Evolutionary conservation across 768 basidiomycete genomes (phyloP), one percentile per base, ranked within the genome.

Genomic region (Termitomyces sp.): DNA sequence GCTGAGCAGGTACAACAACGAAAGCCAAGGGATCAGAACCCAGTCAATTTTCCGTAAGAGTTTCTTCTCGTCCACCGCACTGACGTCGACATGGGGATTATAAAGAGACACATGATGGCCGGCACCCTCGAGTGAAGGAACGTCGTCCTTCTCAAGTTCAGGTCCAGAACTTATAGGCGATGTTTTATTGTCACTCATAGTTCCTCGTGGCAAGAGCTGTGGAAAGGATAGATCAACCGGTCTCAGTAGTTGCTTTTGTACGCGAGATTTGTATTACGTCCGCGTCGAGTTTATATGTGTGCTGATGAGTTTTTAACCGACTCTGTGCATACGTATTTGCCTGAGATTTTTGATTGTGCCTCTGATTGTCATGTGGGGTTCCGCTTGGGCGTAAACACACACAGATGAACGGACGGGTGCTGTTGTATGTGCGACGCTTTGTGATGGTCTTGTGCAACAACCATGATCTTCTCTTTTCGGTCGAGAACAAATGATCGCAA

Each of bases 1-100:
- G 64, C 86, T 86, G 41, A 93, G 75, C 40, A 92, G 75, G 71
- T 91, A 91, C 64, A 93, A 71, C 55, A 94, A 79, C 5, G 88
- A 85, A 43, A 88, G 67, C 88, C 87, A 89, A 10, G 86, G 84
- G 40, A 88, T 77, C 61, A 88, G 77, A n/a, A 79, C 79, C 59
- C 77, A 63, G 70, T 88, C 88, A 50, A 91, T 79, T 72, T 89
- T 91, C 65, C 88, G 75, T 61, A 92, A 67, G 61, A 91, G 69
- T 68, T 83, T 85, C 57, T 80, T 80, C 70, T 90, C 89, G 67
- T 92, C 82, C 50, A 92, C 73, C 10, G 73, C 77, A 60, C 82
- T 84, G 30, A 79, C 71, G 68, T 88, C 87, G 58, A 86, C 66
- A 49, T 82, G 73, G n/a, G 80, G 69, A 63, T 79, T 79, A 63